phyloP scores from a whole-genome alignment of 805 yeast species.

The Schizosaccharomyces japonicus region DNA sequence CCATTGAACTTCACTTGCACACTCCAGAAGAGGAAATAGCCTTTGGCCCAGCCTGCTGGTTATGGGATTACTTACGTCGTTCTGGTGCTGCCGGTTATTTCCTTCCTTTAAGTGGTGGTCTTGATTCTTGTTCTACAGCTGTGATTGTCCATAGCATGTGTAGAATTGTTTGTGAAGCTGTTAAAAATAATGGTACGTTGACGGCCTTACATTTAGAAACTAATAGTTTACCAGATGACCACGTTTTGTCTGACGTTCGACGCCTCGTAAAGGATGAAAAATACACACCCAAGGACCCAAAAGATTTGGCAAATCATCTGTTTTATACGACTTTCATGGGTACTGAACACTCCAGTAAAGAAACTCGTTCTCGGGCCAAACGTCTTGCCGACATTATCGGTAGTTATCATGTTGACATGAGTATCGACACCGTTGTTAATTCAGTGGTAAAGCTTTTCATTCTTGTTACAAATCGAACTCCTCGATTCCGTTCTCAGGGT shows the following conservation, averaged over 20 bases:
- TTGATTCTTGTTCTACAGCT: slow-evolving; percentile 94
- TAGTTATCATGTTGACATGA: slow-evolving; percentile 71
- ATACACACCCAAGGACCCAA: slow-evolving; percentile 53
- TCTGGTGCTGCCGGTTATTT: slow-evolving; percentile 79
- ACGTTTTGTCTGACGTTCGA: slow-evolving; percentile 57
- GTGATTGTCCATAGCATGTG: slow-evolving; percentile 90
- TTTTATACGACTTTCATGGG: slow-evolving; percentile 94
- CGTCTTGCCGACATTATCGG: slow-evolving; percentile 55
- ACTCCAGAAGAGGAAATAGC: slow-evolving; percentile 91
- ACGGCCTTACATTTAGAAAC: background rate
- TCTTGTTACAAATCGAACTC: slow-evolving; percentile 72
- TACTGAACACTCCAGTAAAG: slow-evolving; percentile 70
- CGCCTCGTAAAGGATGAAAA: slow-evolving; percentile 30
- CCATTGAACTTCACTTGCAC: slow-evolving; percentile 35
- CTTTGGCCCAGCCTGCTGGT: slow-evolving; percentile 96
- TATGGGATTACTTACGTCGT: slow-evolving; percentile 92
- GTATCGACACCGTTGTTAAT: slow-evolving; percentile 65
- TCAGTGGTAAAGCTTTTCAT: slow-evolving; percentile 59
- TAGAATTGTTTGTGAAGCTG: slow-evolving; percentile 50
- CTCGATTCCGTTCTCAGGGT: slow-evolving; percentile 77
- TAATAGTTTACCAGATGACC: slow-evolving; percentile 13
- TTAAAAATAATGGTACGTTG: slow-evolving; percentile 31
- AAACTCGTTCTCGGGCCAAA: slow-evolving; percentile 64
- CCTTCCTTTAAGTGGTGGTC: slow-evolving; percentile 87
- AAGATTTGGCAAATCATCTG: slow-evolving; percentile 47